Evolutionary conservation across 352 stramenopile species (phyloP).

Genomic region (Phytopythium kandeliae): DNA sequence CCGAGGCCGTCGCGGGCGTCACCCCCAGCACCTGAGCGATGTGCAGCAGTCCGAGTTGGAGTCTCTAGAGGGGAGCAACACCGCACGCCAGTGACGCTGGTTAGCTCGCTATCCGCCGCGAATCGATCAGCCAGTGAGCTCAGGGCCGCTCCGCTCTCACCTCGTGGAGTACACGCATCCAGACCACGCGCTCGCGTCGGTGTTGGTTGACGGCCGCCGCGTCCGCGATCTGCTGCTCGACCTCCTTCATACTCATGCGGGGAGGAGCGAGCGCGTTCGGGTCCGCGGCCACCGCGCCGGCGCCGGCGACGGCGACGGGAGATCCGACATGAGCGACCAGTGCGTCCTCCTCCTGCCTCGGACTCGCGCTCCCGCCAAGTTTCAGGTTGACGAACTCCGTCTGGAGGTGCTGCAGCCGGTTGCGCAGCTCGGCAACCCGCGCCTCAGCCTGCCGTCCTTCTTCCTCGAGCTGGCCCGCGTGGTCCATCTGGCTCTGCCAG

Average conservation of each 20-base stretch:
- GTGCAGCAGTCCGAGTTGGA: constrained; percentile 71
- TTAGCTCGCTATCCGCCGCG: too few relatives aligned
- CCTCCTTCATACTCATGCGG: constrained; percentile 30
- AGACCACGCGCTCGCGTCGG: constrained; percentile 59
- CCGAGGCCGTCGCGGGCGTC: constrained; percentile 4
- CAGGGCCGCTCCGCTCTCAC: constrained; percentile 8
- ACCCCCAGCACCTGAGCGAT: constrained; percentile 75
- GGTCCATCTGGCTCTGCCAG: constrained; percentile 76
- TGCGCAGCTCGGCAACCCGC: constrained; percentile 50
- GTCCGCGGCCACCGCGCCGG: constrained; percentile 11
- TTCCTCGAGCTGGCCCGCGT: constrained; percentile 57
- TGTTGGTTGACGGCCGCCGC: constrained; percentile 42
- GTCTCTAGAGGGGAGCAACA: constrained; percentile 20
- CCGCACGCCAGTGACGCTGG: not conserved
- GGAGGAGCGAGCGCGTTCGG: not conserved
- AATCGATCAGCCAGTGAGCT: not conserved
- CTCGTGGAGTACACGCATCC: constrained; percentile 58
- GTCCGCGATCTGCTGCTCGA: constrained; percentile 62
- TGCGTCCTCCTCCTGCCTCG: constrained; percentile 13
- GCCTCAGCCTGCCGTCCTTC: constrained; percentile 58
- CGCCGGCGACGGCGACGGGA: constrained; percentile 7
- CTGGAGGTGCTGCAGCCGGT: constrained; percentile 52
- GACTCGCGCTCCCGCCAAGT: constrained; percentile 42
- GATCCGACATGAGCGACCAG: constrained; percentile 4
- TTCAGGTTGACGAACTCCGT: constrained; percentile 67